Conservation (phyloP, 148 eudicot genomes). For the Chenopodium album region DNA sequence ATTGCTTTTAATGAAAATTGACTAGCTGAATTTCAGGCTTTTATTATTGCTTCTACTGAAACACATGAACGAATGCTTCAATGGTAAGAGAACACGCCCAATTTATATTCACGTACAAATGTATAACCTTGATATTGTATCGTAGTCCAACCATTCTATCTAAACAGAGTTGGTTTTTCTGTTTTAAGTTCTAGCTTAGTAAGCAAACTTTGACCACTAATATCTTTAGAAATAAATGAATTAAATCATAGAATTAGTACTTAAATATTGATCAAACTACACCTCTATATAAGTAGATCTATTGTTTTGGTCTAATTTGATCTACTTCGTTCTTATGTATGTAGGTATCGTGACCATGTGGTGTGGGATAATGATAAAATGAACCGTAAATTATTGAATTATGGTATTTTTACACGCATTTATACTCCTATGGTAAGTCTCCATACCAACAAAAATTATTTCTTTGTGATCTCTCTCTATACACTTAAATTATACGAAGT, state of each 20-base stretch:
- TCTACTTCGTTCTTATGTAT: background rate
- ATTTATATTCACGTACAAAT: background rate
- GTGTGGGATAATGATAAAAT: constrained; percentile 45
- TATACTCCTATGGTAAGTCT: constrained; percentile 53
- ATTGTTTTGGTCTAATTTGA: background rate
- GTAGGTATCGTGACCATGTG: constrained; percentile 52
- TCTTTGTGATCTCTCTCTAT: too few species aligned
- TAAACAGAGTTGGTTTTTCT: too few species aligned
- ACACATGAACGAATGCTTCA: constrained; percentile 48
- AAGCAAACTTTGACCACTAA: too few species aligned
- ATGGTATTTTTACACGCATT: constrained; percentile 52
- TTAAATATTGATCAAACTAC: too few species aligned
- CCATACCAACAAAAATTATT: background rate
- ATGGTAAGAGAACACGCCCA: constrained; percentile 31
- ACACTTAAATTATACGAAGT: too few species aligned
- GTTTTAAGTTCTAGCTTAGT: too few species aligned
- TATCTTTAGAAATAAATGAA: too few species aligned
- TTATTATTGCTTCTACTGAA: constrained; percentile 51
- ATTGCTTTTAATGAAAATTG: background rate
- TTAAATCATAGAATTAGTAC: too few species aligned
- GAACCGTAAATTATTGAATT: constrained; percentile 38
- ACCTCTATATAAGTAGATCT: too few species aligned
- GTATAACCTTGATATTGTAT: too few species aligned
- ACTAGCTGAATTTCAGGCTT: constrained; percentile 40
- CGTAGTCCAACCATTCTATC: too few species aligned